Conservation (phyloP, 176 grass and related monocot species). For the Juncus effusus region DNA sequence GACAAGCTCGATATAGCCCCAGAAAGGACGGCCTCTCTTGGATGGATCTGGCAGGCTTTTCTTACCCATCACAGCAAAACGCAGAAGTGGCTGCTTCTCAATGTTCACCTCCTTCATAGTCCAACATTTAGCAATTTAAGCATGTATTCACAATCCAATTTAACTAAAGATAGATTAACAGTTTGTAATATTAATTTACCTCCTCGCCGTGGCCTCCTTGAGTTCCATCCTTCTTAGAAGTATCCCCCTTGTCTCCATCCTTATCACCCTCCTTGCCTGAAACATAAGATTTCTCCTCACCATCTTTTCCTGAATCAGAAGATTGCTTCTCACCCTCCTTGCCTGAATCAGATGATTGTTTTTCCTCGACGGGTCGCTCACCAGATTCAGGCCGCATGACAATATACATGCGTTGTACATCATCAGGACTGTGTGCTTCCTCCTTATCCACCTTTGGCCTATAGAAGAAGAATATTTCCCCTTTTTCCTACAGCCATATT, state of each 20-base stretch:
- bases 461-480: constrained; percentile 97
- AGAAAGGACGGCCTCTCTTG: constrained; percentile 51
- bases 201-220: constrained; percentile 69
- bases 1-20: constrained; percentile 84
- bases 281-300: neutral
- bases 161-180: neutral
- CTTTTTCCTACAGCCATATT: constrained; percentile 46
- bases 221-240: neutral
- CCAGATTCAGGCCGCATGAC: constrained; percentile 60
- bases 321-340: constrained; percentile 55
- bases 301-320: neutral
- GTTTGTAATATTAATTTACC: constrained; percentile 21
- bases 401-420: constrained; percentile 77
- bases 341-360: constrained; percentile 56
- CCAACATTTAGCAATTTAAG: neutral
- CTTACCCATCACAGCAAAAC: constrained; percentile 67
- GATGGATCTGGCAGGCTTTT: constrained; percentile 68
- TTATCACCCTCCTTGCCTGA: neutral
- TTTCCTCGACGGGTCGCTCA: constrained; percentile 51
- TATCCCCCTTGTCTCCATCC: neutral
- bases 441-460: constrained; percentile 75
- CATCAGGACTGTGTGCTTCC: constrained; percentile 45
- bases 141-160: neutral
- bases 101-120: constrained; percentile 63
- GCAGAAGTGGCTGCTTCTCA: constrained; percentile 47